Percentiles rank a stretch among this genome's conserved stretches.
phyloP scores from a whole-genome alignment of 345 rosid species.

The Aquilaria yunnanensis region DNA sequence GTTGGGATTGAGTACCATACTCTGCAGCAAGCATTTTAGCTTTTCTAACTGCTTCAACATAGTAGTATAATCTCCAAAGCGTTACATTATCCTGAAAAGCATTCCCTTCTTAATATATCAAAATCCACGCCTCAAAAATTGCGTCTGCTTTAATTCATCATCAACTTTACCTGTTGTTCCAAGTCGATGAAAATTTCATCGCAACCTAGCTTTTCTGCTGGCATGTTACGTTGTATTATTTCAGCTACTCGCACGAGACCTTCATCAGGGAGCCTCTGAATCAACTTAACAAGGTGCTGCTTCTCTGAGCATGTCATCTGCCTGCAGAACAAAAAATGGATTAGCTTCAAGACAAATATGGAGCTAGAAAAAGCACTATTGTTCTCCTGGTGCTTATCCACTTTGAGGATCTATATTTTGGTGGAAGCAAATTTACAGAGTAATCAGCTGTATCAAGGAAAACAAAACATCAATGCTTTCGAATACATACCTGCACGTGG shows the following conservation, averaged over 20 bases:
- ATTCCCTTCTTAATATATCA: background rate
- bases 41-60: slow-evolving; percentile 37
- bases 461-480: too few relatives aligned
- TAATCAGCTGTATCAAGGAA: too few relatives aligned
- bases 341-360: too few relatives aligned
- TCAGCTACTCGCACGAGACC: slow-evolving; percentile 42
- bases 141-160: background rate
- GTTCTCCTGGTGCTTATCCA: too few relatives aligned
- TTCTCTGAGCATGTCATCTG: slow-evolving; percentile 48
- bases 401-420: too few relatives aligned
- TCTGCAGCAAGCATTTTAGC: slow-evolving; percentile 19
- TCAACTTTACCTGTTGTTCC: slow-evolving; percentile 35
- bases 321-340: slow-evolving; percentile 20
- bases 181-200: slow-evolving; percentile 34
- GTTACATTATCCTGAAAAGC: slow-evolving; percentile 42
- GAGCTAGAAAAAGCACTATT: too few relatives aligned
- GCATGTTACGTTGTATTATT: slow-evolving; percentile 25
- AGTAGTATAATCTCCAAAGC: slow-evolving; percentile 49
- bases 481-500: slow-evolving; percentile 35
- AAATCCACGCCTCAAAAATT: background rate
- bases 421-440: too few relatives aligned
- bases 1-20: too few relatives aligned
- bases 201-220: slow-evolving; percentile 2
- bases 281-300: slow-evolving; percentile 34
- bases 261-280: slow-evolving; percentile 38